Conservation (phyloP, 495 filamentous ascomycete genomes). For the Aspergillus hancockii region DNA sequence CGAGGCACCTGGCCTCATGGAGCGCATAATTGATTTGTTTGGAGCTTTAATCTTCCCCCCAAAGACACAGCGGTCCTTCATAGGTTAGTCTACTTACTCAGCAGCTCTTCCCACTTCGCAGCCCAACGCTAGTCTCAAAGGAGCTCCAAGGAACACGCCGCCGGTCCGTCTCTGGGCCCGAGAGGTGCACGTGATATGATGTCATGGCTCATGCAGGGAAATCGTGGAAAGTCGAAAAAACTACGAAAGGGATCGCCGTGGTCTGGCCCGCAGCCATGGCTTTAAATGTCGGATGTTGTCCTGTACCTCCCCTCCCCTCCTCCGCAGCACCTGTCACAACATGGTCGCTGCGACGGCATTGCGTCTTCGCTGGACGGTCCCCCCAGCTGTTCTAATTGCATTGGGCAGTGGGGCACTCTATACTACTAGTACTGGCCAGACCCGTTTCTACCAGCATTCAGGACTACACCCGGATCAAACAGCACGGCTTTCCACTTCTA, state of each 20-base stretch:
- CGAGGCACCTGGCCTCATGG: slow-evolving; percentile 30
- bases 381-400: slow-evolving; percentile 39
- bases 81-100: slow-evolving; percentile 1
- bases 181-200: background rate
- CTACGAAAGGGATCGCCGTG: slow-evolving; percentile 14
- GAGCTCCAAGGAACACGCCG: slow-evolving; percentile 10
- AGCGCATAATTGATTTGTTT: slow-evolving; percentile 9
- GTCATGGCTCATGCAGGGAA: background rate
- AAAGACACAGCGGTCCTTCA: slow-evolving; percentile 8
- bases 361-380: slow-evolving; percentile 41
- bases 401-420: slow-evolving; percentile 26
- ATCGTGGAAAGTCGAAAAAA: background rate
- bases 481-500: slow-evolving; percentile 27
- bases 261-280: slow-evolving; percentile 20
- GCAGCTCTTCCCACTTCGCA: slow-evolving; percentile 10
- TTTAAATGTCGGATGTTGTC: slow-evolving; percentile 28
- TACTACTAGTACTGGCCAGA: slow-evolving; percentile 30
- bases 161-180: slow-evolving; percentile 25
- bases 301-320: slow-evolving; percentile 64
- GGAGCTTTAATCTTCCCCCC: slow-evolving; percentile 2
- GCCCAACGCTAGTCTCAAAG: slow-evolving; percentile 26
- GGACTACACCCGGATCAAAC: slow-evolving; percentile 21
- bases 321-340: slow-evolving; percentile 32
- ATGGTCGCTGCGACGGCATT: slow-evolving; percentile 36
- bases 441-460: slow-evolving; percentile 25